Evolutionary conservation across 2,329 filamentous ascomycete genomes (phyloP), one percentile per base, ranked within the genome.

Genomic region (Pyricularia pennisetigena): DNA sequence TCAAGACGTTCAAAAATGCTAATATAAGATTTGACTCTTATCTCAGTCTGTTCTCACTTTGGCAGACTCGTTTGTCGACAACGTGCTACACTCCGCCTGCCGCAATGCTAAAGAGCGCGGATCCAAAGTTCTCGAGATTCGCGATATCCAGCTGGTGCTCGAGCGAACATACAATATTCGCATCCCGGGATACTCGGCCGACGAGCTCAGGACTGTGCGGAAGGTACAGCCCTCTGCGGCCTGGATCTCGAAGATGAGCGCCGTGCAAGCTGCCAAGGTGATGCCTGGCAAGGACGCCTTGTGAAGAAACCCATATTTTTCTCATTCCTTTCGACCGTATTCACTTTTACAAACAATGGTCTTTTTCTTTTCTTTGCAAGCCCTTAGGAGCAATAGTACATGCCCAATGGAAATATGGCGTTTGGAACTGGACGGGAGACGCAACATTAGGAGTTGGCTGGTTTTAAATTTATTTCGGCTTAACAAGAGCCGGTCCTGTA

Each of bases 171-270:
- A 93, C 83, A 95, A 95, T 78, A 94, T 95, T 74, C 90, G 92
- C 68, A 93, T 99, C 69, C 95, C 95, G 0, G 95, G 95, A 14
- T 98, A 97, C 79, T 92, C 93, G 0, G 92, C 93, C 3, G 95
- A 99, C 75, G 95, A 99, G 79, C 86, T 97, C 70, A 89, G 95
- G 69, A 97, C 93, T 0, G 94, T 98, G 32, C 90, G 94, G 77
- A 97, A 97, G 82, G 90, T 96, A 67, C 91, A 95, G 76, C 95
- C 95, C 1, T 89, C 93, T 24, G 82, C 90, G 20, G 91, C 88
- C 26, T 99, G 95, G 93, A 94, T 95, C 70, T 90, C 91, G 72
- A 99, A 99, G 84, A 96, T 99, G 90, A 94, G 93, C 74, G 94
- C 95, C 28, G 90, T 99, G 20, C 93, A 97, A 79, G 94, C 94